Evolutionary conservation across 768 basidiomycete species (phyloP).

Genomic region (Mycena belliarum): DNA sequence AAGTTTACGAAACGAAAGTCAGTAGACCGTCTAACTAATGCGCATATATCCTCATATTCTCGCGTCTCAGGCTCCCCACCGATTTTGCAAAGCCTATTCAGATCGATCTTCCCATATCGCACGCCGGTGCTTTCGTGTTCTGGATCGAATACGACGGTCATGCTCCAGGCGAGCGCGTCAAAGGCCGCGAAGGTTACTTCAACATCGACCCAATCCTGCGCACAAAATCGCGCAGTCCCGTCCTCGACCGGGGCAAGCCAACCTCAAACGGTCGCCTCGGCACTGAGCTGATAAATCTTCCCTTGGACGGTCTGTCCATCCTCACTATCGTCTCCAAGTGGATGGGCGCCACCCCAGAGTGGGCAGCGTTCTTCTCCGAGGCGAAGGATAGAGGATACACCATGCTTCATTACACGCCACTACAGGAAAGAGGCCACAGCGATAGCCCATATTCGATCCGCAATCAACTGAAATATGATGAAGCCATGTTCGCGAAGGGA

Average conservation of each 20-base stretch:
- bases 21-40: conserved; percentile 29
- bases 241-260: conserved; percentile 61
- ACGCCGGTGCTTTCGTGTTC: conserved; percentile 94
- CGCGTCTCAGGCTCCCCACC: conserved; percentile 64
- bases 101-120: conserved; percentile 93
- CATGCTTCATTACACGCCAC: conserved; percentile 95
- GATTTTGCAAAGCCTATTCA: conserved; percentile 90
- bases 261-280: conserved; percentile 57
- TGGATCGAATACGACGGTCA: conserved; percentile 89
- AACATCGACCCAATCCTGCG: conserved; percentile 92
- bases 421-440: conserved; percentile 88
- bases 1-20: conserved; percentile 76
- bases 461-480: conserved; percentile 83
- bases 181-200: conserved; percentile 91
- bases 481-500: conserved; percentile 58
- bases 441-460: conserved; percentile 93
- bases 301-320: conserved; percentile 86
- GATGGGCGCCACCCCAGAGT: conserved; percentile 86
- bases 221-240: conserved; percentile 68
- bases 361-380: conserved; percentile 81
- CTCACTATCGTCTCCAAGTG: conserved; percentile 95
- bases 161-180: conserved; percentile 57
- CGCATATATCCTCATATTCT: conserved; percentile 23
- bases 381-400: conserved; percentile 92
- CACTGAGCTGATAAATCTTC: conserved; percentile 63